Conservation (phyloP, 768 basidiomycete genomes). For the Tricholoma bakamatsutake region DNA sequence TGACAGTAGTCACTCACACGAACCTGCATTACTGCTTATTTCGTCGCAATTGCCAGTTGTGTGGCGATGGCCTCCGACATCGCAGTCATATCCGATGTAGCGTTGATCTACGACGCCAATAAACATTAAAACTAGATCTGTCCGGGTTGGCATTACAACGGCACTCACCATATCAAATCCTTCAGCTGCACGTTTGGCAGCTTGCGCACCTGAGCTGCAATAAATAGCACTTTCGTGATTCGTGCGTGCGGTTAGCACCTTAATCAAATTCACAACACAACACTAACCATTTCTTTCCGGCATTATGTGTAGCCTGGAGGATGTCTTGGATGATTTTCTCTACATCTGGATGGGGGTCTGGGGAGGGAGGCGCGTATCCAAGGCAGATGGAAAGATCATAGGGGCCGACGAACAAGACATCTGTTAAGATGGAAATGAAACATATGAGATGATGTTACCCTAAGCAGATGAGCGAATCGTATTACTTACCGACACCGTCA, state of each 20-base stretch:
- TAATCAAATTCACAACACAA: slow-evolving; percentile 16
- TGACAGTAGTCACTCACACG: no score
- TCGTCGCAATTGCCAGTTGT: slow-evolving; percentile 7
- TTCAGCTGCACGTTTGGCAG: slow-evolving; percentile 17
- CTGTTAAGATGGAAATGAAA: slow-evolving; percentile 12
- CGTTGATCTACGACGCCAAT: slow-evolving; percentile 11
- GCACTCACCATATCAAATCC: slow-evolving; percentile 22
- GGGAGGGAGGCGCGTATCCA: slow-evolving; percentile 54
- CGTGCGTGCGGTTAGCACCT: neutral
- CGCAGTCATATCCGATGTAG: slow-evolving; percentile 15
- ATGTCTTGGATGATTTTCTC: slow-evolving; percentile 55
- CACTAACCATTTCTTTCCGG: slow-evolving; percentile 60
- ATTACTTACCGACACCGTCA: slow-evolving; percentile 50
- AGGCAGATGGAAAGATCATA: slow-evolving; percentile 62
- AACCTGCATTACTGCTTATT: neutral
- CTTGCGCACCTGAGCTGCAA: slow-evolving; percentile 17
- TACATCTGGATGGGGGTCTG: slow-evolving; percentile 59
- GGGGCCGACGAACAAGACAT: slow-evolving; percentile 47
- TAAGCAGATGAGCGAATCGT: slow-evolving; percentile 20
- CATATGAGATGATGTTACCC: neutral
- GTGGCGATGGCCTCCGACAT: slow-evolving; percentile 11
- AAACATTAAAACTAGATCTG: neutral
- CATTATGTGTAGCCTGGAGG: slow-evolving; percentile 40
- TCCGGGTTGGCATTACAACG: neutral
- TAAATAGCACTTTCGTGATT: slow-evolving; percentile 15